A percentile compares a stretch with the other conserved stretches of the same genome.
These are phyloP conservation scores for Aspergillus pseudotamarii DNA, from an alignment of 2,329 filamentous ascomycete genomes.

Conservation along the genomic window DNA sequence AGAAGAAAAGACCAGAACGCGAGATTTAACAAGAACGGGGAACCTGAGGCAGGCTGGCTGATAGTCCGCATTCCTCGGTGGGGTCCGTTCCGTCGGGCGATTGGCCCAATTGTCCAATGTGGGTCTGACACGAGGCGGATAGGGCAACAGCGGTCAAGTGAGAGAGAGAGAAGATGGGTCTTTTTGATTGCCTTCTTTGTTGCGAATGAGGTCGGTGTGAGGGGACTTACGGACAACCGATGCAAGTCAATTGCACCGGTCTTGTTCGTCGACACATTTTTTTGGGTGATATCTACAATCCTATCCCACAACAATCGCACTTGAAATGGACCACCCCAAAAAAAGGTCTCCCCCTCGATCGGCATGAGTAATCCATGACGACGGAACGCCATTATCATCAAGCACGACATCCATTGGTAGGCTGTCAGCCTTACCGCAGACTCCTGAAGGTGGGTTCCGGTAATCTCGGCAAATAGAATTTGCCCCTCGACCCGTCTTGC, in stretches of 20 bases:
- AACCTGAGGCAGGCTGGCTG: constrained; percentile 7
- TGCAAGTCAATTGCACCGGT: not conserved
- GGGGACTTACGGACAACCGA: not conserved
- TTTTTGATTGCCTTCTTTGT: not conserved
- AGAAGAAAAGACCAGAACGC: constrained; percentile 7
- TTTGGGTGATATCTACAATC: not conserved
- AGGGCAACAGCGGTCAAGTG: constrained; percentile 11
- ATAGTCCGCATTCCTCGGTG: constrained; percentile 2
- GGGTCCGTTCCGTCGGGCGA: not conserved
- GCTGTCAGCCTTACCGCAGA: not conserved
- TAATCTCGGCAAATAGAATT: not conserved
- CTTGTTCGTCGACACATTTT: not conserved
- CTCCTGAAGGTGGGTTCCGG: not conserved
- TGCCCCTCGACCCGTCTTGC: not conserved
- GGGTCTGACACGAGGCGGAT: constrained; percentile 14
- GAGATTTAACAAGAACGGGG: constrained; percentile 9
- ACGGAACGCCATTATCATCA: not conserved
- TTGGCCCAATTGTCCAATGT: constrained; percentile 1
- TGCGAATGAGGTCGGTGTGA: not conserved
- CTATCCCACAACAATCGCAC: not conserved
- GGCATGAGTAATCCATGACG: not conserved
- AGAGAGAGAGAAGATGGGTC: not conserved
- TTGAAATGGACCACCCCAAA: not conserved
- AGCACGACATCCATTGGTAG: not conserved
- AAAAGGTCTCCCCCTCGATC: not conserved